Conservation (phyloP, 176 grass and related monocot genomes). For the Oryza punctata region DNA sequence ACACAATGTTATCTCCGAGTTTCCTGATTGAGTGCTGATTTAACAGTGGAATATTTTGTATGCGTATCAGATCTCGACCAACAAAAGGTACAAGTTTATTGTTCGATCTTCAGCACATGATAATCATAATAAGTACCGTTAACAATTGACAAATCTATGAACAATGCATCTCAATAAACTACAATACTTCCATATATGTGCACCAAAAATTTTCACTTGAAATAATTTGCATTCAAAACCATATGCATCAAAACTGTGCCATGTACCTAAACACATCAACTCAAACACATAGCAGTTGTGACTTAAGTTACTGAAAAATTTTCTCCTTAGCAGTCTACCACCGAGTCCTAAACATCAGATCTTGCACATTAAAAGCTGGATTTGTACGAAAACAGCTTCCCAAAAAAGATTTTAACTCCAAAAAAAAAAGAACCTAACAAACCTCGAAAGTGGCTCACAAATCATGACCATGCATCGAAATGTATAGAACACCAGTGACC, state of each 20-base stretch:
- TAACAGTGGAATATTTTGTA: background rate
- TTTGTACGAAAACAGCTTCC: background rate
- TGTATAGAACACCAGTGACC: background rate
- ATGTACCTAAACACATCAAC: background rate
- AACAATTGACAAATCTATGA: background rate
- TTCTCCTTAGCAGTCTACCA: background rate
- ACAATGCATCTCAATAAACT: background rate
- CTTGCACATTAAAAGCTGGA: background rate
- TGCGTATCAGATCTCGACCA: background rate
- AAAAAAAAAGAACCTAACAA: background rate
- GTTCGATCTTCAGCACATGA: background rate
- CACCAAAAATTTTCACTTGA: background rate
- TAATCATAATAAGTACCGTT: background rate
- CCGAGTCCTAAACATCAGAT: slow-evolving; percentile 16
- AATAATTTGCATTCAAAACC: background rate
- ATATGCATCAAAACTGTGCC: background rate
- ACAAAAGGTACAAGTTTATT: background rate
- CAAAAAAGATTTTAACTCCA: background rate
- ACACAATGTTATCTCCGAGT: background rate
- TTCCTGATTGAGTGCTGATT: slow-evolving; percentile 2
- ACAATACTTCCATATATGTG: background rate
- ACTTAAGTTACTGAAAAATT: background rate
- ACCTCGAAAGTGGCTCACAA: background rate
- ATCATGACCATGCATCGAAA: background rate
- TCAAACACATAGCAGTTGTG: background rate